phyloP scores from a whole-genome alignment of 2,329 filamentous ascomycete genomes.

The Nemania sp. region DNA sequence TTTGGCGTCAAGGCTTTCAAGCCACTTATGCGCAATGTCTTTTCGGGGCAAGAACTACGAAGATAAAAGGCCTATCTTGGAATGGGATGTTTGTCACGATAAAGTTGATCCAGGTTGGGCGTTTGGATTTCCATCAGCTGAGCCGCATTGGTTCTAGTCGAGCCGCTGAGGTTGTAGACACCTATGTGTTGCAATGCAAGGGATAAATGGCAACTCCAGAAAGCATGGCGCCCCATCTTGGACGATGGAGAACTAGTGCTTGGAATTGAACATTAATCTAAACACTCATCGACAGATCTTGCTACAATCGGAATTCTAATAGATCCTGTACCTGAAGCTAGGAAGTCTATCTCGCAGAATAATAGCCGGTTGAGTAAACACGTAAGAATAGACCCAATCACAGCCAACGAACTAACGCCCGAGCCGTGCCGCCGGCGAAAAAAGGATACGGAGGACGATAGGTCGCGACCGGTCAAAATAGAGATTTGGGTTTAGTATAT shows the following conservation, averaged over 20 bases:
- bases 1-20: no score
- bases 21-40: no score
- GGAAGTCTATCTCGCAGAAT: slow-evolving; percentile 16
- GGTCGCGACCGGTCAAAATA: no score
- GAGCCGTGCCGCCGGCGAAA: slow-evolving; percentile 10
- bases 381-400: slow-evolving; percentile 7
- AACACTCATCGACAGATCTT: slow-evolving; percentile 7
- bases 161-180: slow-evolving; percentile 3
- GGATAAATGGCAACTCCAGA: slow-evolving; percentile 15
- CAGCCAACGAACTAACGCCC: background rate
- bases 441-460: no score
- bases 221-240: background rate
- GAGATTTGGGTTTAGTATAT: no score
- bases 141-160: slow-evolving; percentile 3
- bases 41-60: no score
- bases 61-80: no score
- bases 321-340: slow-evolving; percentile 27
- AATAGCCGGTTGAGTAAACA: background rate
- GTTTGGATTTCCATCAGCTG: background rate
- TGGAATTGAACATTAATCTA: slow-evolving; percentile 14
- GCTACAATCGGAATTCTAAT: slow-evolving; percentile 1
- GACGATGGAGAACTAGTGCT: background rate
- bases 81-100: no score
- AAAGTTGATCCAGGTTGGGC: slow-evolving; percentile 11
- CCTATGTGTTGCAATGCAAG: slow-evolving; percentile 5